A percentile compares a stretch with the other conserved stretches of the same genome.
These are phyloP conservation scores for Avicennia marina DNA, from an alignment of 257 asterid species.

Conservation along the genomic window DNA sequence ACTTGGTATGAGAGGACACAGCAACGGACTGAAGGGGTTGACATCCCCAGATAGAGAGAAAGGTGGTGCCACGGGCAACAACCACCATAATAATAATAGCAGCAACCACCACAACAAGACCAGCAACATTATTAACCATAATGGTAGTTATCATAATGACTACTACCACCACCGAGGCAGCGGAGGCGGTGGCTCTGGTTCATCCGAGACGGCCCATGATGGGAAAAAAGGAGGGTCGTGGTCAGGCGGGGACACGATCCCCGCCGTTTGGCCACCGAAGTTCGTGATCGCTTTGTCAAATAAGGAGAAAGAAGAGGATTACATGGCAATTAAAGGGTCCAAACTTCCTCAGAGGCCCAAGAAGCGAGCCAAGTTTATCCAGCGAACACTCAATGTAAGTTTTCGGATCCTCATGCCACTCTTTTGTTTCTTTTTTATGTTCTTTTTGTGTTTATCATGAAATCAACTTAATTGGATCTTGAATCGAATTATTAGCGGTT, in stretches of 20 bases:
- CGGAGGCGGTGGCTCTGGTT: constrained; percentile 67
- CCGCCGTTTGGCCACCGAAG: constrained; percentile 77
- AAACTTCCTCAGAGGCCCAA: constrained; percentile 95
- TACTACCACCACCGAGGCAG: constrained; percentile 24
- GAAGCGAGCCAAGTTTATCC: constrained; percentile 80
- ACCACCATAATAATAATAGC: too few relatives aligned
- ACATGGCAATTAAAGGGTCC: constrained; percentile 84
- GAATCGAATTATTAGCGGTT: not conserved
- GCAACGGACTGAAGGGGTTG: constrained; percentile 43
- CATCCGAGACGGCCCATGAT: constrained; percentile 55
- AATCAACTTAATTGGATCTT: not conserved
- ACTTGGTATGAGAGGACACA: constrained; percentile 46
- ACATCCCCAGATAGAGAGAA: constrained; percentile 39
- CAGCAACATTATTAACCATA: constrained; percentile 16
- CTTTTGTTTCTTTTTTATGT: not conserved
- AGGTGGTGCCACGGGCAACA: too few relatives aligned
- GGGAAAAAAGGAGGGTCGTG: constrained; percentile 62
- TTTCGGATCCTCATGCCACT: not conserved
- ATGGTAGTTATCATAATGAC: constrained; percentile 19
- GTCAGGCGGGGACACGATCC: constrained; percentile 57
- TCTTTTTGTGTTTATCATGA: constrained; percentile 12
- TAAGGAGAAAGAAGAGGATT: constrained; percentile 95
- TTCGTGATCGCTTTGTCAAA: constrained; percentile 76
- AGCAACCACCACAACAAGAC: constrained; percentile 21
- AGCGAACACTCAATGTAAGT: constrained; percentile 87